These are phyloP conservation scores for Diophrys appendiculata DNA, from an alignment of 73 alveolate genomes.

Conservation along the genomic window DNA sequence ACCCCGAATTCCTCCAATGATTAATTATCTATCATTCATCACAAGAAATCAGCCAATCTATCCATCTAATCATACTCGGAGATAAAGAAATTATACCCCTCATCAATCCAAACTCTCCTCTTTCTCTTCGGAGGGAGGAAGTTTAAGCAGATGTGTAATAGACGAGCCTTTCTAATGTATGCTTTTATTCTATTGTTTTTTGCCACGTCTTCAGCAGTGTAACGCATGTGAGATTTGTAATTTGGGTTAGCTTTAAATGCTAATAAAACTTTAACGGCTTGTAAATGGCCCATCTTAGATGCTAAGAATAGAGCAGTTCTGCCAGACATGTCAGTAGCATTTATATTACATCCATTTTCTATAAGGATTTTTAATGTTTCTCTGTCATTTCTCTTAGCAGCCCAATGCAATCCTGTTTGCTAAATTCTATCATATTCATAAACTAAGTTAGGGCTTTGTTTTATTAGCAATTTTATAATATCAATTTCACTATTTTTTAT, in stretches of 20 bases:
- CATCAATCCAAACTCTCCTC: neutral
- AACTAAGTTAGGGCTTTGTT: neutral
- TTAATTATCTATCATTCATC: too few relatives aligned
- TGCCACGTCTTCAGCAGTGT: constrained; percentile 14
- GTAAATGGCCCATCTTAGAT: constrained; percentile 26
- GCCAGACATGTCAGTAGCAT: constrained; percentile 41
- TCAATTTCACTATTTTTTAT: neutral
- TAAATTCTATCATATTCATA: constrained; percentile 10
- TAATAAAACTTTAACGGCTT: constrained; percentile 28
- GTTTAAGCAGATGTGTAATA: constrained; percentile 3
- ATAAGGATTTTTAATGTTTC: constrained; percentile 31
- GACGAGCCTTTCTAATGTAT: constrained; percentile 11
- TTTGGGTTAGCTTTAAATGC: constrained; percentile 59
- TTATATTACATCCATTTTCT: constrained; percentile 9
- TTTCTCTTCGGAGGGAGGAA: neutral
- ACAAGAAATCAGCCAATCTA: too few relatives aligned
- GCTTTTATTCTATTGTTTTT: neutral
- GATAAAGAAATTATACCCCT: neutral
- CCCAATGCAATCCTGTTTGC: constrained; percentile 48
- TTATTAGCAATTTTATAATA: neutral
- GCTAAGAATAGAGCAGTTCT: constrained; percentile 59
- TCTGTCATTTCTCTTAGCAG: constrained; percentile 42
- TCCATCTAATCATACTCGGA: neutral
- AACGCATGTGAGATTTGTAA: constrained; percentile 9
- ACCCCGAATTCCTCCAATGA: too few relatives aligned